Base-by-base conservation (phyloP, 371 early-diverging fungal genomes). In the Circinella minor region DNA sequence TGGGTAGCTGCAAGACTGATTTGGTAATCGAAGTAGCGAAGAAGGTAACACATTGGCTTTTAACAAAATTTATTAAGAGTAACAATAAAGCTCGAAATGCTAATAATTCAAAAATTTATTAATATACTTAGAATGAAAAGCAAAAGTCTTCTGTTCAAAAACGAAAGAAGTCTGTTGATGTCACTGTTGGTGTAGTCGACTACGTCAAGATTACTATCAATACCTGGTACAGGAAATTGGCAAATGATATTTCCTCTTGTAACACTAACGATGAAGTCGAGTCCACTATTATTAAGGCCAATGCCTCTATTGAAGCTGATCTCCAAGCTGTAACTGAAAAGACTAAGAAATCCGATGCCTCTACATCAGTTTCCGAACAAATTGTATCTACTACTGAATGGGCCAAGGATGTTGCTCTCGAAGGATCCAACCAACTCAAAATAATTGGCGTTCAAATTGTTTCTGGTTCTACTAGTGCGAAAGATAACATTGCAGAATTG, bases 161-260 rank as follows among this genome's bases (percentile, higher is more conserved):
- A 37, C 77, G 71, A 36, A 73, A 79, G 64, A 75, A 74, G 63
- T 69, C 71, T 18, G 64, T 54, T 59, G 75, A 61, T 4, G 13
- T 66, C 6, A 71, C 74, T 65, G 75, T 75, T 46, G 72, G 69
- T 18, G 65, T 47, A 37, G 69, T 68, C 4, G 68, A 63, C 8
- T 60, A 77, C 55, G 74, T 78, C 59, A 75, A 77, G 48, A 20
- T 69, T 3, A 77, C 77, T 57, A 63, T 81, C 39, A 63, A 62
- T 18, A 63, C 74, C n/a, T 81, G 81, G 81, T 77, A 67, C 47
- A 65, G 71, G 13, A 55, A 74, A 43, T 63, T 81, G 1, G 74
- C 74, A 14, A 43, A 71, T 9, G 78, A 78, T 63, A 70, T 81
- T 11, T 72, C 81, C 27, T 59, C 66, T 36, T 68, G 81, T 15